Conservation (phyloP, 192 early-diverging fungal genomes). For the Anaeromyces robustus region DNA sequence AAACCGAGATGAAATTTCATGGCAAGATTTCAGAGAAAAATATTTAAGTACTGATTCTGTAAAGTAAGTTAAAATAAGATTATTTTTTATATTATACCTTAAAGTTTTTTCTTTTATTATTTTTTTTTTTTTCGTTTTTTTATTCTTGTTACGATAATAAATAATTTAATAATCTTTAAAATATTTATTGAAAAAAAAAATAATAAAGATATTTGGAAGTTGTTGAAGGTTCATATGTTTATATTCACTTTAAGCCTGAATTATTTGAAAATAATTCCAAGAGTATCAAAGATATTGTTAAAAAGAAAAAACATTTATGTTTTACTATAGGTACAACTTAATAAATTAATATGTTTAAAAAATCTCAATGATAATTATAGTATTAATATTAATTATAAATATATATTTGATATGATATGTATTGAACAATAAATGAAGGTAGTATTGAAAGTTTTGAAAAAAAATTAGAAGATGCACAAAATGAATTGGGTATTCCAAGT, state of each 20-base stretch:
- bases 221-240: neutral
- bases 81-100: too few species aligned
- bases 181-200: too few species aligned
- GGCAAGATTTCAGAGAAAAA: neutral
- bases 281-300: neutral
- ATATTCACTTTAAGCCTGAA: neutral
- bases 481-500: slow-evolving; percentile 77
- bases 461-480: slow-evolving; percentile 74
- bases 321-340: neutral
- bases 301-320: neutral
- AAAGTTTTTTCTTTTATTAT: too few species aligned
- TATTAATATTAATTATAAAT: neutral
- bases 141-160: too few species aligned
- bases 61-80: too few species aligned
- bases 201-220: neutral
- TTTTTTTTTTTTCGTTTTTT: too few species aligned
- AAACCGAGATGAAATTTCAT: neutral
- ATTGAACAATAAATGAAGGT: slow-evolving; percentile 5
- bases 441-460: slow-evolving; percentile 88
- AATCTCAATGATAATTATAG: too few species aligned
- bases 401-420: too few species aligned
- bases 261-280: neutral
- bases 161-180: too few species aligned
- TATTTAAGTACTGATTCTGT: neutral
- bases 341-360: too few species aligned